Base-by-base conservation (phyloP, 2,329 filamentous ascomycete species). In the Pseudocercospora cruenta region DNA sequence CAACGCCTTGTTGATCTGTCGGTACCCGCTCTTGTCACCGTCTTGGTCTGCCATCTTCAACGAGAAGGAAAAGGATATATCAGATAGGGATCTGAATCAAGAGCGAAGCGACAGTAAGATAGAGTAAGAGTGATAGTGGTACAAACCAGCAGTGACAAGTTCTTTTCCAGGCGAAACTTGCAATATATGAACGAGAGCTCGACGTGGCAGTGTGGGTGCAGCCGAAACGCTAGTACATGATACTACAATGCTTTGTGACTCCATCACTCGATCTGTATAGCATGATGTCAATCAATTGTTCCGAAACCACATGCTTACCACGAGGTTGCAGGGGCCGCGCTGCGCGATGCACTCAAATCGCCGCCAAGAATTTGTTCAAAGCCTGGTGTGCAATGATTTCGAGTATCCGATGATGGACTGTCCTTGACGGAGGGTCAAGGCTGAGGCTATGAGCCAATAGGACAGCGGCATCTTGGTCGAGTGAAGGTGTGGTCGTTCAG, bases 1-100 rank as follows among this genome's bases (percentile, higher is more conserved):
- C 64, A 73, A 49, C 7, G 70, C 60, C 45, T 72, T 72, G 66
- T 73, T 73, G 59, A 72, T 73, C 53, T 73, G 71, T 12, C 65
- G 62, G 49, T 73, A 73, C 5, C 70, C 71, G n/a, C 71, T 70
- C 54, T 70, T 61, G 62, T 70, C 69, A 14, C 63, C 63, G 43
- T 71, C 57, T 55, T 70, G 68, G 36, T 66, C 63, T 45, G 36
- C 63, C 67, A 70, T 72, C 8, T 22, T 63, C 60, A 45, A 26
- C 9, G 31, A 7, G n/a, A 31, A 58, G 31, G 24, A 4, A 21
- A 28, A 33, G 9, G 22, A 33, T 1, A n/a, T 51, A 51, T 51
- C 21, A 24, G 19, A 51, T 26, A 22, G 9, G 6, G 39, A 22
- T 51, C 3, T 14, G 5, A 24, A 51, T 12, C 8, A 51, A 24